Conservation (phyloP, 2,329 filamentous ascomycete genomes). For the Fusarium coicis region DNA sequence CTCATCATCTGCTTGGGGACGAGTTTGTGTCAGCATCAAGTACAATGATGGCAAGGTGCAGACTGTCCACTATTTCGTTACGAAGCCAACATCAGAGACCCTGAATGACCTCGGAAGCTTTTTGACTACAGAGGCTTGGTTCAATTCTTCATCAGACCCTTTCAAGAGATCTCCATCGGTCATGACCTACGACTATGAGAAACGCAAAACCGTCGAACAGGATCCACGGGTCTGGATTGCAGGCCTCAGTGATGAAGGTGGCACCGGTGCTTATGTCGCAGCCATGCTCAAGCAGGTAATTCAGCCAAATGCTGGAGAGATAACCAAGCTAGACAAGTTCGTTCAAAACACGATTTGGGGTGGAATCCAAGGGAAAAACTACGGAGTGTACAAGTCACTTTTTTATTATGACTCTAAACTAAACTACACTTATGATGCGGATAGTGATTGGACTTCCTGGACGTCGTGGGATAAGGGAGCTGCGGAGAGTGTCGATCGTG, state of each 20-base stretch:
- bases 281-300: slow-evolving; percentile 65
- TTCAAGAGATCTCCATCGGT: slow-evolving; percentile 65
- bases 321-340: slow-evolving; percentile 65
- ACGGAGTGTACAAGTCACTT: slow-evolving; percentile 63
- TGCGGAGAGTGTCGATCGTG: slow-evolving; percentile 59
- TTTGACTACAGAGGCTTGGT: slow-evolving; percentile 65
- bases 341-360: slow-evolving; percentile 62
- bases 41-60: slow-evolving; percentile 62
- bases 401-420: slow-evolving; percentile 66
- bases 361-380: slow-evolving; percentile 58
- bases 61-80: slow-evolving; percentile 67
- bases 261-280: slow-evolving; percentile 66
- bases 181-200: slow-evolving; percentile 67
- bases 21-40: slow-evolving; percentile 57
- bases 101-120: slow-evolving; percentile 62
- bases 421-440: slow-evolving; percentile 56
- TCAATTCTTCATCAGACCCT: slow-evolving; percentile 61
- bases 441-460: slow-evolving; percentile 61
- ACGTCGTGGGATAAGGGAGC: slow-evolving; percentile 61
- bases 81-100: slow-evolving; percentile 56
- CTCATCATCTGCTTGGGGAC: slow-evolving; percentile 58
- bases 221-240: slow-evolving; percentile 67
- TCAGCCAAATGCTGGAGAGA: slow-evolving; percentile 60
- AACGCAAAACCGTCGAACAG: slow-evolving; percentile 54
- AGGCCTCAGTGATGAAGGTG: slow-evolving; percentile 69